A percentile compares a stretch with the other conserved stretches of the same genome.
phyloP scores from a whole-genome alignment of 129 eudicot species.

The Daucus carota region DNA sequence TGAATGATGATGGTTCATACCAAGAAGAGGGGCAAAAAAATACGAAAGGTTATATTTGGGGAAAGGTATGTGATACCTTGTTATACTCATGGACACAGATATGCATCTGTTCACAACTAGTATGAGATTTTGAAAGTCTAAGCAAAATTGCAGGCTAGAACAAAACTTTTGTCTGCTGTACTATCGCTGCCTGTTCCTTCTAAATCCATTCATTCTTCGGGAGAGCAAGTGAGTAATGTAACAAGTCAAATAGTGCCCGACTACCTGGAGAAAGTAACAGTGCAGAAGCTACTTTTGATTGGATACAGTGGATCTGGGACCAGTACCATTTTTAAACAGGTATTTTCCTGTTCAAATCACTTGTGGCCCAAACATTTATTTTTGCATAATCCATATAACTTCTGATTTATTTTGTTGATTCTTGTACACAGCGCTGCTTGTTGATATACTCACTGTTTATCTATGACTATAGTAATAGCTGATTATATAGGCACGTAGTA shows the following conservation, averaged over 20 bases:
- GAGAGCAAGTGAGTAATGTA: conserved; percentile 54
- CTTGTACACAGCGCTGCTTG: neutral
- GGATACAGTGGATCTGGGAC: conserved; percentile 93
- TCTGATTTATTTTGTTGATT: neutral
- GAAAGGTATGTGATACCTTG: conserved; percentile 56
- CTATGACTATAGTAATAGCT: no score
- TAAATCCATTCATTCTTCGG: conserved; percentile 41
- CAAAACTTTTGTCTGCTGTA: conserved; percentile 87
- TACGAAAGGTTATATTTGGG: conserved; percentile 96
- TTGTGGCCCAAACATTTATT: neutral
- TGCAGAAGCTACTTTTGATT: conserved; percentile 76
- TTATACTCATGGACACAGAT: conserved; percentile 6
- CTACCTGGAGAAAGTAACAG: conserved; percentile 54
- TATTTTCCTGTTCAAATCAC: conserved; percentile 8
- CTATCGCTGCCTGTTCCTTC: conserved; percentile 93
- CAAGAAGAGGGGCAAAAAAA: conserved; percentile 99
- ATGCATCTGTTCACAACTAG: neutral
- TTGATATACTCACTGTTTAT: no score
- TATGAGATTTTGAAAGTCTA: conserved; percentile 7
- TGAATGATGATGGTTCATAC: conserved; percentile 97
- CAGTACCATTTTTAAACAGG: conserved; percentile 97
- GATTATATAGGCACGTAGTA: no score
- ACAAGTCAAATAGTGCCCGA: conserved; percentile 46
- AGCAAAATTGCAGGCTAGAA: conserved; percentile 64
- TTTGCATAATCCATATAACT: neutral